phyloP scores from a whole-genome alignment of 1,139 yeast genomes.

The Scheffersomyces stambukii region DNA sequence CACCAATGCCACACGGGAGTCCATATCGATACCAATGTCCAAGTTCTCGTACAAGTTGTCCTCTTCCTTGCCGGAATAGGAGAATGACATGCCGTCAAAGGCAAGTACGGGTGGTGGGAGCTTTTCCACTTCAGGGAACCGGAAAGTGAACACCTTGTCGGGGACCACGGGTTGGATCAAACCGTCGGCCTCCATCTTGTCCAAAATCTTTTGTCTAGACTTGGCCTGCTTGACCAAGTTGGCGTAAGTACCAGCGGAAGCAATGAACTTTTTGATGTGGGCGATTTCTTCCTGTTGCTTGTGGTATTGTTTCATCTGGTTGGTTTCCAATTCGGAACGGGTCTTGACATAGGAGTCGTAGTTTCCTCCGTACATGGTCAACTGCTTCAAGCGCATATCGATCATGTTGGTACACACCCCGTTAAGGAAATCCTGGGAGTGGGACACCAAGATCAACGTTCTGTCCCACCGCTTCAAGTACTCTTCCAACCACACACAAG shows the following conservation, averaged over 20 bases:
- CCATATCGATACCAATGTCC: slow-evolving; percentile 99
- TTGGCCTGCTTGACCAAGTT: slow-evolving; percentile 98
- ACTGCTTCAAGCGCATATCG: slow-evolving; percentile 82
- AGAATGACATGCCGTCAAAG: slow-evolving; percentile 89
- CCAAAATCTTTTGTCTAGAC: slow-evolving; percentile 98
- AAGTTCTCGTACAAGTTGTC: slow-evolving; percentile 85
- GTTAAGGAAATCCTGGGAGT: slow-evolving; percentile 98
- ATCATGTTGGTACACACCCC: slow-evolving; percentile 98
- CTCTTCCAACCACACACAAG: slow-evolving; percentile 99
- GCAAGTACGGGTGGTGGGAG: slow-evolving; percentile 98
- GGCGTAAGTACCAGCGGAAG: slow-evolving; percentile 99
- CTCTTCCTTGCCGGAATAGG: slow-evolving; percentile 84
- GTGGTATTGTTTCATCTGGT: slow-evolving; percentile 95
- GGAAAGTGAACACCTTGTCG: slow-evolving; percentile 89
- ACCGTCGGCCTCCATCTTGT: slow-evolving; percentile 99
- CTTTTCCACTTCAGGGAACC: slow-evolving; percentile 94
- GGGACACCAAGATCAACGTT: slow-evolving; percentile 91
- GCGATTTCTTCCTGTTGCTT: slow-evolving; percentile 99
- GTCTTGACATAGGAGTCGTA: slow-evolving; percentile 96
- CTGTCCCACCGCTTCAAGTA: slow-evolving; percentile 92
- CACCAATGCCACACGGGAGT: slow-evolving; percentile 94
- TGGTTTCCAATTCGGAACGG: slow-evolving; percentile 87
- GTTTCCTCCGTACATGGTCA: slow-evolving; percentile 91
- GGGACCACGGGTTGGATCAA: slow-evolving; percentile 88
- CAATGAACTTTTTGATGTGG: slow-evolving; percentile 97